These are phyloP conservation scores for Euclidium syriacum DNA, from an alignment of 345 rosid genomes.

Conservation along the genomic window DNA sequence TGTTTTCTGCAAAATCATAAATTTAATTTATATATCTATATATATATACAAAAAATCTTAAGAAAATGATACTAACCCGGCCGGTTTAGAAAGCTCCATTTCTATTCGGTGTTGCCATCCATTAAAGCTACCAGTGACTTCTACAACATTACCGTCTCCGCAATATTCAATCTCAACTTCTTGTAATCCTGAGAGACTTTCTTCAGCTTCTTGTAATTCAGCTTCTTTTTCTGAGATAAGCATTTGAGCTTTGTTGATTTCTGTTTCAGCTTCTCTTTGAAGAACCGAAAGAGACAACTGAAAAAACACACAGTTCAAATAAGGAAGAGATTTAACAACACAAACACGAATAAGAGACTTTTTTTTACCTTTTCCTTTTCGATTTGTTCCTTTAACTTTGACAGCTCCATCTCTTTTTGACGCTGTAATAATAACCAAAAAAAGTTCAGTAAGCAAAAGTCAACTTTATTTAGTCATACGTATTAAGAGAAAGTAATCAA, in stretches of 20 bases:
- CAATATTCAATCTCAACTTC: slow-evolving; percentile 69
- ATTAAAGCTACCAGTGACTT: slow-evolving; percentile 89
- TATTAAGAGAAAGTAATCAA: slow-evolving; percentile 13
- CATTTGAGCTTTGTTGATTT: slow-evolving; percentile 64
- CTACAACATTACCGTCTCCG: slow-evolving; percentile 85
- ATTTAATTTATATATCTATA: too few relatives aligned
- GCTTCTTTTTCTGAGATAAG: slow-evolving; percentile 65
- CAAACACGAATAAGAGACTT: background rate
- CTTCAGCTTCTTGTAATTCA: slow-evolving; percentile 76
- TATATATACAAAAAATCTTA: too few relatives aligned
- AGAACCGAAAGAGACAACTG: slow-evolving; percentile 60
- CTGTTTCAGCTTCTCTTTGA: slow-evolving; percentile 71
- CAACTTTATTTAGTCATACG: background rate
- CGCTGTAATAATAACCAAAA: slow-evolving; percentile 38
- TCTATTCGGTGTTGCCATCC: slow-evolving; percentile 86
- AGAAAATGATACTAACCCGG: slow-evolving; percentile 16
- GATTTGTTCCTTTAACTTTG: slow-evolving; percentile 68
- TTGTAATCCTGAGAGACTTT: slow-evolving; percentile 68
- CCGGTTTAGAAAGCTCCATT: slow-evolving; percentile 57
- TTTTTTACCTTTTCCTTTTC: slow-evolving; percentile 89
- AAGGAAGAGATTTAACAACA: slow-evolving; percentile 9
- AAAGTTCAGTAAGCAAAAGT: slow-evolving; percentile 1
- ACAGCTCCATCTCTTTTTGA: slow-evolving; percentile 82
- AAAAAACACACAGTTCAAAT: too few relatives aligned
- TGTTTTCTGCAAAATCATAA: slow-evolving; percentile 61